Percentiles rank a stretch among this genome's conserved stretches.
phyloP scores from a whole-genome alignment of 1,284 basidiomycete genomes.

The Fomitiporia mediterranea region DNA sequence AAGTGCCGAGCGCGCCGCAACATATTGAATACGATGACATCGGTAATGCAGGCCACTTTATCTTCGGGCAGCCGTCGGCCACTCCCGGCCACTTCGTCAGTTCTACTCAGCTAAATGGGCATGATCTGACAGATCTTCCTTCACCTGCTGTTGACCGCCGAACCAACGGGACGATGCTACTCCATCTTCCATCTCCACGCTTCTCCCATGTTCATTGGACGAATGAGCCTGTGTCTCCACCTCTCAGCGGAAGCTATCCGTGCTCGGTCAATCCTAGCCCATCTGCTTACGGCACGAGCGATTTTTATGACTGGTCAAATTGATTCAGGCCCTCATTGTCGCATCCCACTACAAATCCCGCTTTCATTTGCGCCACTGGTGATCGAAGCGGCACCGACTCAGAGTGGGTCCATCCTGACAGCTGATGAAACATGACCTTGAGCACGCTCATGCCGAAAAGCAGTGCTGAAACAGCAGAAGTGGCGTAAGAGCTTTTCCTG shows the following conservation, averaged over 20 bases:
- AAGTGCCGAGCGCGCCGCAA: neutral
- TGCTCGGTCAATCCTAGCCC: conserved; percentile 1
- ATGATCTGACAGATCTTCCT: neutral
- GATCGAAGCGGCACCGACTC: no score
- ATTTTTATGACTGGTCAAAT: neutral
- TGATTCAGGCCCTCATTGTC: neutral
- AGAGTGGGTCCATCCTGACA: no score
- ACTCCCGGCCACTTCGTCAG: neutral
- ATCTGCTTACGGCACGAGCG: neutral
- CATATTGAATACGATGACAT: no score
- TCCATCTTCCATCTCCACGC: neutral
- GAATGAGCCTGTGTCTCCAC: neutral
- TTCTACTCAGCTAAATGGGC: neutral
- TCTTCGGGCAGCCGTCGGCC: neutral
- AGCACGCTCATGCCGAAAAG: no score
- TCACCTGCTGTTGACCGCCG: neutral
- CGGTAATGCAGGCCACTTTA: neutral
- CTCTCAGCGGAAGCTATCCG: neutral
- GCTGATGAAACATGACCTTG: no score
- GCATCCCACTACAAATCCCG: no score
- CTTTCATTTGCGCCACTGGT: no score
- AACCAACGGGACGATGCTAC: neutral
- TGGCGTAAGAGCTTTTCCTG: no score
- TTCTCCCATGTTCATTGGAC: conserved; percentile 1
- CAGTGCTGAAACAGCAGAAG: no score